Conservation (phyloP, 148 eudicot species). For the Amaranthus hypochondriacus region DNA sequence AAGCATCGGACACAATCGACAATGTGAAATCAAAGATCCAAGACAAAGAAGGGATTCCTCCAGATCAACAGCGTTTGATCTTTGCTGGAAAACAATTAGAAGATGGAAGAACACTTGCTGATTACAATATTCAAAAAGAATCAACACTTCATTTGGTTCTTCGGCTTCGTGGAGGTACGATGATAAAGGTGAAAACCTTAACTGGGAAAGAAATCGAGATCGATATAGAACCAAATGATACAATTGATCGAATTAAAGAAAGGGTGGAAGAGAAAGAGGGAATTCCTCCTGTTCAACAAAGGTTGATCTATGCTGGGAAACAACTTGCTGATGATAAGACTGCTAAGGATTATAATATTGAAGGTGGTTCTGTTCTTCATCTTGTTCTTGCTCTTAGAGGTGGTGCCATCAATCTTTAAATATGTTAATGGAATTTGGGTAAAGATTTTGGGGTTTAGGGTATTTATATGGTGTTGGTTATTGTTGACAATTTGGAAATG, state of each 20-base stretch:
- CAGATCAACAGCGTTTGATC: constrained; percentile 4
- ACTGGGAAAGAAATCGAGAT: constrained; percentile 10
- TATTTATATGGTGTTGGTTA: too few species aligned
- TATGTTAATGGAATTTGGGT: neutral
- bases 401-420: neutral
- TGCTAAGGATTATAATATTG: constrained; percentile 12
- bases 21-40: constrained; percentile 3
- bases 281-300: constrained; percentile 6
- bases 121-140: constrained; percentile 7
- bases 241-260: constrained; percentile 1
- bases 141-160: neutral
- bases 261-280: constrained; percentile 7
- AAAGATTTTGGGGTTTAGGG: too few species aligned
- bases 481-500: too few species aligned
- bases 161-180: constrained; percentile 6
- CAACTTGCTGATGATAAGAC: constrained; percentile 14
- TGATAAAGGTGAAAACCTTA: constrained; percentile 9
- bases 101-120: constrained; percentile 4
- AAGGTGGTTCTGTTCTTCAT: constrained; percentile 11
- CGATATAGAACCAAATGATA: neutral
- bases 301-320: constrained; percentile 13
- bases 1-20: constrained; percentile 8
- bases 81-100: constrained; percentile 8
- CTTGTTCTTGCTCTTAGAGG: constrained; percentile 15
- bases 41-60: constrained; percentile 10